phyloP scores from a whole-genome alignment of 1,284 basidiomycete genomes.

The Pseudozyma flocculosa region DNA sequence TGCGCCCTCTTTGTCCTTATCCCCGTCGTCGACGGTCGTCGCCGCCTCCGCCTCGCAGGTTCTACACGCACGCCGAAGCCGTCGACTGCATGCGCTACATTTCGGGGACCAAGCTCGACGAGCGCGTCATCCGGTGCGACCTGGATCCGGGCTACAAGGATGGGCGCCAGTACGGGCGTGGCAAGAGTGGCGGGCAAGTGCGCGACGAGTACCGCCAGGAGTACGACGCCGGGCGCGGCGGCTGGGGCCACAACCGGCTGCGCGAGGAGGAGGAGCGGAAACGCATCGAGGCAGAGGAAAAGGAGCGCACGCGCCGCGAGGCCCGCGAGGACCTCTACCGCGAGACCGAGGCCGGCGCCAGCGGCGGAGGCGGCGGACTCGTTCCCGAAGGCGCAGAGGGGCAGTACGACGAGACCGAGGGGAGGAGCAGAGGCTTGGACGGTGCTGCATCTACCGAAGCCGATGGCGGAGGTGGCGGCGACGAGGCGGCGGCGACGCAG shows the following conservation, averaged over 20 bases:
- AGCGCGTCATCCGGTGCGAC: constrained; percentile 96
- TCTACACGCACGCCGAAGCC: constrained; percentile 92
- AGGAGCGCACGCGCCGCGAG: constrained; percentile 76
- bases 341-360: constrained; percentile 59
- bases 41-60: constrained; percentile 59
- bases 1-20: no score
- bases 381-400: constrained; percentile 34
- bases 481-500: no score
- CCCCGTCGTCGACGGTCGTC: not conserved
- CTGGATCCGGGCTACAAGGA: constrained; percentile 97
- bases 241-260: constrained; percentile 73
- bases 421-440: not conserved
- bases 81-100: constrained; percentile 90
- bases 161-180: constrained; percentile 93
- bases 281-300: constrained; percentile 66
- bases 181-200: constrained; percentile 93
- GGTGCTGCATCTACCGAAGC: no score
- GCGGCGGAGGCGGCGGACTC: constrained; percentile 25
- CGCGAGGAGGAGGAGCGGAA: constrained; percentile 69
- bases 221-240: constrained; percentile 79
- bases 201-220: constrained; percentile 92
- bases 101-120: constrained; percentile 97
- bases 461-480: no score
- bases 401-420: constrained; percentile 33
- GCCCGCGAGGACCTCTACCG: constrained; percentile 81